Evolutionary conservation across 2,329 filamentous ascomycete genomes (phyloP), one percentile per base, ranked within the genome.

Genomic region (Talaromyces sp.): DNA sequence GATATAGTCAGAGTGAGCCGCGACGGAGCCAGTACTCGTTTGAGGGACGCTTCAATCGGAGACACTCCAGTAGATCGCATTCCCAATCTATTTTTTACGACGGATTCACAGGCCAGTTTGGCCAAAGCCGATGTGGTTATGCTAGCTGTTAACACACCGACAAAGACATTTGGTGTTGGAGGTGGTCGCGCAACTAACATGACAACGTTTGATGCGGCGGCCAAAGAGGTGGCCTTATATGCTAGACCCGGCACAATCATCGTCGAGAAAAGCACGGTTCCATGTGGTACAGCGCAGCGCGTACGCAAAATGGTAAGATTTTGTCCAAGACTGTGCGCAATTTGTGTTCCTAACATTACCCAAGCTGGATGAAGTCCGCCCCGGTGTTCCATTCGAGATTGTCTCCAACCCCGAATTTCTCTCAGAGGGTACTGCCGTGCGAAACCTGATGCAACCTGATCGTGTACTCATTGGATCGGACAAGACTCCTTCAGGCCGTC

Each of bases 351-450:
- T 52, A 52, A 52, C 21, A 39, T 13, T 21, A 7, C 4, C 61
- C 13, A 52, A 69, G 65, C 59, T 68, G 10, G 46, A 64, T 13
- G 57, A 60, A 6, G 57, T 81, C 65, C 82, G 83, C 11, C 86
- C 86, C 1, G 81, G 81, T 17, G 78, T 85, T 11, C 80, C 81
- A 61, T 91, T 91, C 67, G 87, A 91, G 68, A 84, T 92, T 57
- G 80, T 92, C 25, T 91, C 88, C 46, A 92, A 92, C 73, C 89
- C 89, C 5, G 89, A 93, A 70, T 93, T 92, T 69, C 77, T 93
- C 43, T 86, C 89, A 25, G 89, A 89, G 63, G 89, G 89, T 54
- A 90, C 87, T 3, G 89, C 89, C 3, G 82, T 92, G 61, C 77
- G 81, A 46, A 86, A 92, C 68, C 78, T 93, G 8, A 79, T 89